Conservation (phyloP, 2,329 filamentous ascomycete species). For the Cladophialophora bantiana region DNA sequence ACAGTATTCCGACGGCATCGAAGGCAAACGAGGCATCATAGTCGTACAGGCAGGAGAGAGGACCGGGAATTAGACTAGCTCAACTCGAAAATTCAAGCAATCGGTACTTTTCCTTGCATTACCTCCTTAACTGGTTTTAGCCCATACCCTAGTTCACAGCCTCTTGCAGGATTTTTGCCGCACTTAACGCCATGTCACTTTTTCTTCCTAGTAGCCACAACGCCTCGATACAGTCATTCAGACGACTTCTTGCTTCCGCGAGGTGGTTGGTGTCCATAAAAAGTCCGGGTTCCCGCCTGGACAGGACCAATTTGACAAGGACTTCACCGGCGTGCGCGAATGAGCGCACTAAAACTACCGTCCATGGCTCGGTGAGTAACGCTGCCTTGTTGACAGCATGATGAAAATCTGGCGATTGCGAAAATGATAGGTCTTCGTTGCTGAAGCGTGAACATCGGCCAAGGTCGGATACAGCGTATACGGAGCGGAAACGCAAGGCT, state of each 20-base stretch:
- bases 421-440: constrained; percentile 19
- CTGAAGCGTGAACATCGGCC: constrained; percentile 23
- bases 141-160: constrained; percentile 13
- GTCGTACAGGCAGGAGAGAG: not conserved
- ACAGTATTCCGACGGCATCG: not conserved
- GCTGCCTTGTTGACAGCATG: constrained; percentile 62
- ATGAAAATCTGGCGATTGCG: constrained; percentile 50
- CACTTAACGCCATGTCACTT: constrained; percentile 59
- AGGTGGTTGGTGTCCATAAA: constrained; percentile 26
- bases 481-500: constrained; percentile 20
- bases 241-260: constrained; percentile 48
- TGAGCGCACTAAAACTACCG: constrained; percentile 49
- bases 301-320: constrained; percentile 23
- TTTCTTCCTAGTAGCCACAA: constrained; percentile 64
- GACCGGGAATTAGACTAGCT: not conserved
- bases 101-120: not conserved
- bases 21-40: not conserved
- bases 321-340: constrained; percentile 28
- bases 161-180: constrained; percentile 41
- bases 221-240: constrained; percentile 60
- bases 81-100: not conserved
- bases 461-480: constrained; percentile 25
- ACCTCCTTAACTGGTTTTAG: constrained; percentile 3
- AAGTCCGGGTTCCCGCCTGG: constrained; percentile 38
- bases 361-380: constrained; percentile 66